Evolutionary conservation across 495 filamentous ascomycete species (phyloP), one percentile per base, ranked within the genome.

Genomic region (Penicillium odoratum): DNA sequence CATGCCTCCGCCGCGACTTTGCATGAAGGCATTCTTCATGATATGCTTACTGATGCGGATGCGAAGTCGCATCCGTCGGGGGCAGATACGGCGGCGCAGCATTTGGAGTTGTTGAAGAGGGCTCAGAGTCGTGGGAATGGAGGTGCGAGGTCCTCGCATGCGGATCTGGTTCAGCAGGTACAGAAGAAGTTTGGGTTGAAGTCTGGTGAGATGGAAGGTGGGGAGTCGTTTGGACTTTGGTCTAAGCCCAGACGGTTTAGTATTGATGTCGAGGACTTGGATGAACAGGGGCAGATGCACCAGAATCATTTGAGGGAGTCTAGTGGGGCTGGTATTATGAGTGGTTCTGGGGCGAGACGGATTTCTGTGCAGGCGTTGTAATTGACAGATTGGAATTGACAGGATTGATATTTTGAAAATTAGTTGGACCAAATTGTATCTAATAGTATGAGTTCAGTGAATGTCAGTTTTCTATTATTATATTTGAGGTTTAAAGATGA

Each of bases 11-110:
- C 82, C 0, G 78, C 77, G 21, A 68, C 74, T 3, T 65, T 88
- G 40, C 83, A 87, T 70, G 81, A 84, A 55, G 74, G 75, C 3
- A 77, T 82, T 2, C 71, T 88, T 2, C 70, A 80, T 4, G 72
- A 81, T 33, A 60, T 77, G 4, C 67, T 79, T 16, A 74, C 78
- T 43, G 74, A 74, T 55, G 74, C 81, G 16, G 72, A 78, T 10
- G 74, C 63, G 3, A 66, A 71, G 52, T 61, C 73, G 25, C 69
- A 72, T 31, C 63, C 68, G 0, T 51, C 59, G 10, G 71, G 69
- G 0, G 64, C 74, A 11, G 67, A 75, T 28, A 73, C 69, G 3
- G 79, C 74, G 0, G 70, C 65, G 6, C 76, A 75, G 60, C 79
- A 83, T 38, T 67, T 85, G 25, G 75, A 81, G 48, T 65, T 83